phyloP scores from a whole-genome alignment of 257 asterid genomes.

The Solanum phureja region DNA sequence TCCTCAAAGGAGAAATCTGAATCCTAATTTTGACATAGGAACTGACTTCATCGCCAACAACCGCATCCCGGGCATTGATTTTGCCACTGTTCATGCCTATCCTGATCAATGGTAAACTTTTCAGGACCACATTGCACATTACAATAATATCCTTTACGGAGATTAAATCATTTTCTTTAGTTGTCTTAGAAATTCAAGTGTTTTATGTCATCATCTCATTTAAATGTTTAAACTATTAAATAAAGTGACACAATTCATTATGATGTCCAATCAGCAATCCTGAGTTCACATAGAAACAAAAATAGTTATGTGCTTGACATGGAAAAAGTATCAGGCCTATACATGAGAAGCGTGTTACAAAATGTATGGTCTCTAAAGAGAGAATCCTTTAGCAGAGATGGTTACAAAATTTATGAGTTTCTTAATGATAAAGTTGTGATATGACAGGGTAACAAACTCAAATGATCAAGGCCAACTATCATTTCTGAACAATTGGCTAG shows the following conservation, averaged over 20 bases:
- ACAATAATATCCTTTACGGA: neutral
- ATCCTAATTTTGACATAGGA: constrained; percentile 52
- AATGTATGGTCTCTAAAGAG: no score
- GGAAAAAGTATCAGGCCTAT: no score
- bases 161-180: neutral
- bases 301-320: no score
- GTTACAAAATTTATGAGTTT: neutral
- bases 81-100: constrained; percentile 80
- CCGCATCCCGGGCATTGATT: constrained; percentile 55
- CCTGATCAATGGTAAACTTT: constrained; percentile 77
- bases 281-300: neutral
- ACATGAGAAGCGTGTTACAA: no score
- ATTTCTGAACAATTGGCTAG: constrained; percentile 60
- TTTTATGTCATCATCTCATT: neutral
- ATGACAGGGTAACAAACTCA: constrained; percentile 47
- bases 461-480: constrained; percentile 38
- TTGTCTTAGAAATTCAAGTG: neutral
- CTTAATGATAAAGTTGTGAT: neutral
- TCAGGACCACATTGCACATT: neutral
- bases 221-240: neutral
- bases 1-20: constrained; percentile 33
- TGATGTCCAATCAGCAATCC: neutral
- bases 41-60: constrained; percentile 81
- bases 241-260: neutral
- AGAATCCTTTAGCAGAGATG: no score